phyloP scores from a whole-genome alignment of 768 basidiomycete genomes.

The Pleurotus tuoliensis region DNA sequence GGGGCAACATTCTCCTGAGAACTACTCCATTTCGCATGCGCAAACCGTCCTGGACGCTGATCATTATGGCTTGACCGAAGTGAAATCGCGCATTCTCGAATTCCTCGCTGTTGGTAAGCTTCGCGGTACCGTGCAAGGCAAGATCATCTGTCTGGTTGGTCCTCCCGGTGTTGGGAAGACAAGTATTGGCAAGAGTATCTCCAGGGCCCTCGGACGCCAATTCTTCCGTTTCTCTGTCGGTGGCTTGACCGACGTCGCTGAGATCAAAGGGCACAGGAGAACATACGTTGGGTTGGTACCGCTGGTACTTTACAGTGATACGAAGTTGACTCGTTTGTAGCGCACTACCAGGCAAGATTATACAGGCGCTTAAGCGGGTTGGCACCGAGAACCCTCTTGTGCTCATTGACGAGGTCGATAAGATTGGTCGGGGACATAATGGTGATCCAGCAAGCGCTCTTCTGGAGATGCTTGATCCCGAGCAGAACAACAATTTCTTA shows the following conservation, averaged over 20 bases:
- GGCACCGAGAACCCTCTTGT: conserved; percentile 94
- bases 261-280: conserved; percentile 96
- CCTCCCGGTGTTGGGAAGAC: conserved; percentile 99
- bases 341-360: conserved; percentile 91
- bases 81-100: conserved; percentile 92
- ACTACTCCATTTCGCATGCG: conserved; percentile 83
- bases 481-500: conserved; percentile 91
- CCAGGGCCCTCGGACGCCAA: conserved; percentile 82
- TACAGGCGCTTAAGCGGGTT: conserved; percentile 89
- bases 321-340: conserved; percentile 27
- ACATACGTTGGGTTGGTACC: conserved; percentile 86
- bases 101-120: conserved; percentile 95
- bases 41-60: conserved; percentile 87
- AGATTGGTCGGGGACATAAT: conserved; percentile 87
- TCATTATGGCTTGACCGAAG: conserved; percentile 88
- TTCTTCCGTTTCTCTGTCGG: conserved; percentile 98
- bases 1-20: conserved; percentile 93
- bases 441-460: conserved; percentile 91
- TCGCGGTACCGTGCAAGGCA: conserved; percentile 91
- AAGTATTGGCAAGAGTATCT: conserved; percentile 91
- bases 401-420: conserved; percentile 94
- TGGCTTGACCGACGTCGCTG: conserved; percentile 94
- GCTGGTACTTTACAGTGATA: background rate
- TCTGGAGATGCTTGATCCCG: conserved; percentile 90
- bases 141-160: conserved; percentile 95